A percentile compares a stretch with the other conserved stretches of the same genome.
Conservation (phyloP, 2,329 filamentous ascomycete species). For the Aureobasidium zeae region DNA sequence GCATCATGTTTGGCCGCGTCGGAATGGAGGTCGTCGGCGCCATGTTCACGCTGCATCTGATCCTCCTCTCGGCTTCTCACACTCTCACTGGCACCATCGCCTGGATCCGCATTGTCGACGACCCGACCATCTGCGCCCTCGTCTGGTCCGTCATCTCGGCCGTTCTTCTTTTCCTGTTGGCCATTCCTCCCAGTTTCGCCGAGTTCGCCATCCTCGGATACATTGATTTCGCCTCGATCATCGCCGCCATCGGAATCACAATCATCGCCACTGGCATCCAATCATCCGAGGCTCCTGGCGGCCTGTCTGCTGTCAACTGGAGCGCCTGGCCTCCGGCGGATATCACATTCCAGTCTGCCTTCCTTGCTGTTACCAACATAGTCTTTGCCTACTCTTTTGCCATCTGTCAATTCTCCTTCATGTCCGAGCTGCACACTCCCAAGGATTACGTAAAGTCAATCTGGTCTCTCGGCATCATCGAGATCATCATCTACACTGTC, state of each 20-base stretch:
- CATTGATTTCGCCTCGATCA: conserved; percentile 31
- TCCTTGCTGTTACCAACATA: conserved; percentile 60
- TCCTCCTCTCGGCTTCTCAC: conserved; percentile 37
- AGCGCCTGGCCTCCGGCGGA: conserved; percentile 28
- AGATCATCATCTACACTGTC: conserved; percentile 55
- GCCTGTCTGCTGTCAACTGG: conserved; percentile 28
- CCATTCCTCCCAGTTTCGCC: conserved; percentile 29
- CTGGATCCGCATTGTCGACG: conserved; percentile 34
- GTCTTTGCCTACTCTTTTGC: conserved; percentile 53
- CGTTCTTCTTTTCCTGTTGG: conserved; percentile 30
- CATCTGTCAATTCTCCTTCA: conserved; percentile 57
- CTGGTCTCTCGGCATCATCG: conserved; percentile 53
- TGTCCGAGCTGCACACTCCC: conserved; percentile 57
- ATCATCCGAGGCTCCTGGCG: conserved; percentile 23
- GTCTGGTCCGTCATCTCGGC: conserved; percentile 37
- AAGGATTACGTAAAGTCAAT: conserved; percentile 51
- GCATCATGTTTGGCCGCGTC: conserved; percentile 34
- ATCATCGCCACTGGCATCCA: conserved; percentile 29
- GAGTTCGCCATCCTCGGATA: conserved; percentile 30
- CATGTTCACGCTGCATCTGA: conserved; percentile 37
- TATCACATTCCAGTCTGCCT: conserved; percentile 44
- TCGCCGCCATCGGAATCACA: conserved; percentile 28
- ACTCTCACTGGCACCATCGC: conserved; percentile 39
- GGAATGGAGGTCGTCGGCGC: conserved; percentile 36
- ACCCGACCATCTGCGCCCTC: conserved; percentile 32